Evolutionary conservation across 73 alveolate genomes (phyloP), one percentile per base, ranked within the genome.

Genomic region (Blepharisma japonicum): DNA sequence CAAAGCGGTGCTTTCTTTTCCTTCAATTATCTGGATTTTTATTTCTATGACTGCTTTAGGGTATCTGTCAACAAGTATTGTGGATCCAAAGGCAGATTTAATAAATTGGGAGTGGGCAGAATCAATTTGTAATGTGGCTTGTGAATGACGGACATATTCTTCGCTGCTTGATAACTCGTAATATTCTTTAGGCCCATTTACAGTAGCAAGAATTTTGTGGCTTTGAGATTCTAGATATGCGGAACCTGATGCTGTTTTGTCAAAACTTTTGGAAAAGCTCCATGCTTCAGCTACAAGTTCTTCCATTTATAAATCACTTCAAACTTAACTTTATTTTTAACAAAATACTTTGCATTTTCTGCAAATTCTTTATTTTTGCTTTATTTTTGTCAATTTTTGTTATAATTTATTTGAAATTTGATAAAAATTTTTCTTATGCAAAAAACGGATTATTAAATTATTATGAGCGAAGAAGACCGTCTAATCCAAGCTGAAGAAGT

Each of bases 241-340:
- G 5, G 74, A 61, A 2, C 74, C 74, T 20, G 74, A n/a, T 2
- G 74, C 74, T 20, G 74, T 61, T 20, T 14, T 39, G 47, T 14
- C 46, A 8, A 61, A 14, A 2, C 74, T 25, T 8, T 61, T n/a
- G 23, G 74, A 14, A 25, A 61, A 61, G 74, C 74, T 61, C 74
- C 74, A 61, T 39, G 23, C 23, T 18, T 61, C 74, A 2, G 38
- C 38, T 61, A 14, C 74, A 14, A 61, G 74, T 25, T 61, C 74
- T 32, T 32, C 42, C 42, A 32, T 32, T 32, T 32, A 32, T 32
- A 32, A 32, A 32, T 32, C 3, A 32, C 5, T 32, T 3, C 0
- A 32, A 32, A 32, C 3, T 32, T 32, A 0, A 32, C 42, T 32
- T 32, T 32, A 32, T 32, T 32, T 32, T 32, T 32, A 32, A 1